Conservation (phyloP, 257 asterid genomes). For the Datura wrightii region DNA sequence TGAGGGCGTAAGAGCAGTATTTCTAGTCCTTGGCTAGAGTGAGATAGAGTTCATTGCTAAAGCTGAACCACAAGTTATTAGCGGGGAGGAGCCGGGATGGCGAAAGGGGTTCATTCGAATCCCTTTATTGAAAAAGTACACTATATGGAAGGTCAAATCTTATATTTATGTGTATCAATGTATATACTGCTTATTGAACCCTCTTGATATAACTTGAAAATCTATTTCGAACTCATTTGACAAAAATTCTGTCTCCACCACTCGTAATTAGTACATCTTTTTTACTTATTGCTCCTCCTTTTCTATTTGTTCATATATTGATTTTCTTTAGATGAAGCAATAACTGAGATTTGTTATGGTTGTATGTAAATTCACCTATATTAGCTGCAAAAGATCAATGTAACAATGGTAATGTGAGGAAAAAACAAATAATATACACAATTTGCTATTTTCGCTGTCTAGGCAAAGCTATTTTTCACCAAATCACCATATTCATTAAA, state of each 20-base stretch:
- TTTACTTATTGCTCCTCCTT: neutral
- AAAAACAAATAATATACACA: constrained; percentile 3
- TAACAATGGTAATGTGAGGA: constrained; percentile 2
- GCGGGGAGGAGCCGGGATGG: too few relatives aligned
- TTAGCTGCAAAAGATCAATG: neutral
- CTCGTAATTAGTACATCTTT: neutral
- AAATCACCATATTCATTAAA: constrained; percentile 25
- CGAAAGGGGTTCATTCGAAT: too few relatives aligned
- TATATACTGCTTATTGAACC: too few relatives aligned
- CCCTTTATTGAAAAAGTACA: too few relatives aligned
- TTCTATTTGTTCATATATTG: neutral
- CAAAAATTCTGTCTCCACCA: too few relatives aligned
- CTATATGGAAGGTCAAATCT: too few relatives aligned
- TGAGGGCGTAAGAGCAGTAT: neutral
- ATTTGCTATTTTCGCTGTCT: neutral
- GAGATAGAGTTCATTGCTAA: neutral
- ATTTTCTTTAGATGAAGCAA: neutral
- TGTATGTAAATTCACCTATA: neutral
- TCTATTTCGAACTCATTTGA: too few relatives aligned
- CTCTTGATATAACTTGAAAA: too few relatives aligned
- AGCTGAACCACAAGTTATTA: neutral
- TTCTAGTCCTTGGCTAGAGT: neutral
- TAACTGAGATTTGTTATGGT: neutral
- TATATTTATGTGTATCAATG: too few relatives aligned
- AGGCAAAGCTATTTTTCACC: constrained; percentile 20